Evolutionary conservation across 371 early-diverging fungal genomes (phyloP).

Genomic region (Actinomucor elegans): DNA sequence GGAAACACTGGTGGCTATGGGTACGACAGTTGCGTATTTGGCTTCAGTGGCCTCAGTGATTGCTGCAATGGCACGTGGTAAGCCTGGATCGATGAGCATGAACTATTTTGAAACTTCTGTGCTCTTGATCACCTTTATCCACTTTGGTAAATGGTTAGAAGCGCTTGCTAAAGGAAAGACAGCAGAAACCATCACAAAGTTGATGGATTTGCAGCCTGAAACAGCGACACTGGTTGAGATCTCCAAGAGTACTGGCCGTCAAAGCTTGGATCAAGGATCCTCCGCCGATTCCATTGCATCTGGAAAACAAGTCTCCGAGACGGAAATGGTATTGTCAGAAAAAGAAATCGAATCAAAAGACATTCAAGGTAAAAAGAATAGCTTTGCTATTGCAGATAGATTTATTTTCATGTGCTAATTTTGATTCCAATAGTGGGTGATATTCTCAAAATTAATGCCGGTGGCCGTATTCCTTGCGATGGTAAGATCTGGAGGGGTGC

Average conservation of each 20-base stretch:
- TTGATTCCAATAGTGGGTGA: slow-evolving; percentile 51
- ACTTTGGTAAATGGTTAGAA: slow-evolving; percentile 72
- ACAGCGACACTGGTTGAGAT: slow-evolving; percentile 51
- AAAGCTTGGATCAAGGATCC: not conserved
- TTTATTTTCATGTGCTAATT: not conserved
- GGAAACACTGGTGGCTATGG: slow-evolving; percentile 69
- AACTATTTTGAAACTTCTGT: slow-evolving; percentile 71
- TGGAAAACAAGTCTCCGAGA: not conserved
- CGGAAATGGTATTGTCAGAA: slow-evolving; percentile 21
- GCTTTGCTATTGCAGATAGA: not conserved
- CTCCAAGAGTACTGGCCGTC: not conserved
- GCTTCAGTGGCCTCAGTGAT: slow-evolving; percentile 58
- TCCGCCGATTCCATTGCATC: not conserved
- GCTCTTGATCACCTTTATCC: slow-evolving; percentile 69
- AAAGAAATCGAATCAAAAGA: slow-evolving; percentile 42
- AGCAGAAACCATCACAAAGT: slow-evolving; percentile 66
- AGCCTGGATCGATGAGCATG: slow-evolving; percentile 32
- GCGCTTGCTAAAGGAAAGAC: slow-evolving; percentile 71
- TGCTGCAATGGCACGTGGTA: slow-evolving; percentile 46
- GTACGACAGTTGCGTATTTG: slow-evolving; percentile 67
- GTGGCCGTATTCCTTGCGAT: slow-evolving; percentile 71
- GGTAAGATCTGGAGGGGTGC: slow-evolving; percentile 62
- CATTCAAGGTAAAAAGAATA: slow-evolving; percentile 45
- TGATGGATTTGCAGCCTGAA: slow-evolving; percentile 71
- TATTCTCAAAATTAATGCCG: slow-evolving; percentile 64